Base-by-base conservation (phyloP, 208 protist genomes). In the Acanthamoeba castellanii region DNA sequence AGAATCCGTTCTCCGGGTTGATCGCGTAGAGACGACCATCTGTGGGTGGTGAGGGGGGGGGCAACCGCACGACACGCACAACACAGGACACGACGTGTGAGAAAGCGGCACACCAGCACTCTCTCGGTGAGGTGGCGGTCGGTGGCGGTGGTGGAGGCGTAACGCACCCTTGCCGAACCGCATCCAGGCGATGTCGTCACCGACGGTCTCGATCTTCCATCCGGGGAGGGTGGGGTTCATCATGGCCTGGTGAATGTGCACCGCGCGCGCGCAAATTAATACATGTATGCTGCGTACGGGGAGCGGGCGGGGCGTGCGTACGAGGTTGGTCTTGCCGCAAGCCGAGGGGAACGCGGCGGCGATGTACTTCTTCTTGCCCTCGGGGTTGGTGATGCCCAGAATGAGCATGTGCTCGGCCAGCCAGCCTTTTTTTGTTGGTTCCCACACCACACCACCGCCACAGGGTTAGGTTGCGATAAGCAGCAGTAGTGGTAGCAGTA, bases 341-440 rank as follows among this genome's bases (percentile, higher is more conserved):
- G 98, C 97, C 0, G 92, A 96, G 64, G 98, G 98, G 95, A 98
- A 98, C 3, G 96, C 97, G 3, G 97, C 98, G 2, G 97, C 97
- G 45, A 98, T 76, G 76, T 98, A 98, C 66, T 96, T 96, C 72
- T 97, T 97, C 52, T 96, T 95, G 74, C 96, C 96, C 22, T 74
- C 81, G 22, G 97, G 97, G 32, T 97, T 97, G 22, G 96, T 97
- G 14, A 98, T 72, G 64, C 96, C 95, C 5, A 98, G 76, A 42
- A 98, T 98, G 0, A 98, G 90, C 97, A 98, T 98, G 95, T 98
- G 98, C 84, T 98, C 98, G 42, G 98, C 98, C 6, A 98, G 78
- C 98, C 97, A 98, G 13, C 97, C 97, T 85, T 27, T 16, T 25
- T 16, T 25, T 16, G 22, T n/a, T n/a, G 11, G 3, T 16, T 25